These are phyloP conservation scores for Cucurbita argyrosperma DNA, from an alignment of 306 rosid species.

Conservation along the genomic window DNA sequence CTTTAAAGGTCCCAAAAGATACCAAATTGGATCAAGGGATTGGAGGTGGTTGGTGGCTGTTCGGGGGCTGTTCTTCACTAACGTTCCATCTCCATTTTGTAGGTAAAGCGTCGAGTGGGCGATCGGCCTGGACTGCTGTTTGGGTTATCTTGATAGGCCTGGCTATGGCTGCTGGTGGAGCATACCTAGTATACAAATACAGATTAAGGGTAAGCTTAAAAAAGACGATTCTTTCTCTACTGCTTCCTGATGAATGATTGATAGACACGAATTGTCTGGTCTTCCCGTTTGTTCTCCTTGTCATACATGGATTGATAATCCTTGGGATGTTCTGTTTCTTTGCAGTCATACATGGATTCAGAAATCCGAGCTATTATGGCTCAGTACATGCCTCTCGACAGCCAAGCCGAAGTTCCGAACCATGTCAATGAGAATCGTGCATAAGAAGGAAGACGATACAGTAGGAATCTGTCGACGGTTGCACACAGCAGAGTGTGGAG, in stretches of 20 bases:
- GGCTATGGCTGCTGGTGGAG: conserved; percentile 73
- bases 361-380: conserved; percentile 99
- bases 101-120: conserved; percentile 67
- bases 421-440: conserved; percentile 48
- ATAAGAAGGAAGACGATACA: conserved; percentile 15
- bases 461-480: conserved; percentile 5
- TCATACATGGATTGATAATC: conserved; percentile 2
- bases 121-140: conserved; percentile 74
- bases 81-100: conserved; percentile 21
- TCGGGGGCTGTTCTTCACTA: not conserved
- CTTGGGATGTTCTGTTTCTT: not conserved
- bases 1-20: not conserved
- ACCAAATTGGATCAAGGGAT: not conserved
- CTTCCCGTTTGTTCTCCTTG: no score
- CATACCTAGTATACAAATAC: conserved; percentile 86
- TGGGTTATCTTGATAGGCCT: conserved; percentile 80
- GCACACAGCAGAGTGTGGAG: conserved; percentile 21
- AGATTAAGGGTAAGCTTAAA: conserved; percentile 61
- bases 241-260: no score
- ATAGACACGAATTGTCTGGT: no score
- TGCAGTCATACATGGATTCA: conserved; percentile 97
- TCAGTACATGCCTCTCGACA: conserved; percentile 97
- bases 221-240: no score
- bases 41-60: not conserved
- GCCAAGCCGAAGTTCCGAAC: conserved; percentile 72